Base-by-base conservation (phyloP, 2,329 filamentous ascomycete genomes). In the Cladosporium sp. region DNA sequence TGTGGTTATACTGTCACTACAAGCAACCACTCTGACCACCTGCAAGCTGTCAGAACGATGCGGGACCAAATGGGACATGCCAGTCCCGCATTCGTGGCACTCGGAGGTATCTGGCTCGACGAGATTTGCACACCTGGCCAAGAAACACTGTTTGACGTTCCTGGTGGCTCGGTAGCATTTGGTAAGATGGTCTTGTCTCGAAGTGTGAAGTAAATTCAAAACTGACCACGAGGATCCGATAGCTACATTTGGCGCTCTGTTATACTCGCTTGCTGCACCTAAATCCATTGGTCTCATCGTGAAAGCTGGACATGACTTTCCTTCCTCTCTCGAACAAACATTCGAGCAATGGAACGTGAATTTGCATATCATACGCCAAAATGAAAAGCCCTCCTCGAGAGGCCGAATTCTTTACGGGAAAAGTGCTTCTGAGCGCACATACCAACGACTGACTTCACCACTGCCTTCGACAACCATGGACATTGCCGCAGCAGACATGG, bases 61-160 rank as follows among this genome's bases (percentile, higher is more conserved):
- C 37, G 21, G 11, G 8, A n/a, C 11, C 5, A 14, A 1, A 37
- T 37, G 23, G 11, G 37, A 3, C 2, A 46, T 11, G 29, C 1
- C 11, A 18, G 14, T 3, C n/a, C 18, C 2, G 62, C 23, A n/a
- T 70, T 72, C 23, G 52, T 71, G 21, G 61, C 70, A 1, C 64
- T 70, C 23, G 70, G 70, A 16, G 72, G 72, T n/a, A 69, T 74
- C 16, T 74, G 73, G 73, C 69, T 74, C 0, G 73, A 74, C 57
- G 72, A 73, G 52, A 74, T 74, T 11, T 67, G 67, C 26, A 67
- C 62, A 11, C 65, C 56, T 5, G 69, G 65, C 52, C 21, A 68
- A 28, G 57, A 60, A 8, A 56, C 66, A 12, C 57, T 67, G 26
- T 23, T 58, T 12, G 67, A 72, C 56, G 65, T 73, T 6, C 62